Evolutionary conservation across 768 basidiomycete species (phyloP), one percentile per base, ranked within the genome.

Genomic region (Lactarius hengduanensis): DNA sequence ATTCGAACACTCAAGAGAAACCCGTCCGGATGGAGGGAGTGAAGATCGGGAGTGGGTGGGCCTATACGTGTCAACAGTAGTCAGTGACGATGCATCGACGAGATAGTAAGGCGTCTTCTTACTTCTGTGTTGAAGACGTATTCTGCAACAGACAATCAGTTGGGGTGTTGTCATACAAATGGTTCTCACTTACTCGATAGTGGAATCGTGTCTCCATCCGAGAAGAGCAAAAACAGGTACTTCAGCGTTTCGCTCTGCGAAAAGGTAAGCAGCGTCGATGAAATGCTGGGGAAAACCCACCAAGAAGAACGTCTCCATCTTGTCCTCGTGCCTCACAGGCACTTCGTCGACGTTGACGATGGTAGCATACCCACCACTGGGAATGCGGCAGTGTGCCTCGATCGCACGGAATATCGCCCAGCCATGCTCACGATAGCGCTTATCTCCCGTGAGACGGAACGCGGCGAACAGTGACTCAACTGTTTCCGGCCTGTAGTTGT

Each of bases 231-330:
- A 75, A 89, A 97, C 26, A 98, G 81, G 77, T 97, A 97, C 76
- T 98, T 95, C 66, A 95, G 77, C 7, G 92, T 95, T 76, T 94
- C 92, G 71, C 90, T 90, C 92, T 93, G 73, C 41, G 32, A 43
- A n/a, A 55, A 38, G 13, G 18, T 28, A 20, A 54, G 57, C n/a
- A 1, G 22, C 40, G 38, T 20, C 20, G 18, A 55, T 56, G 47
- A 57, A 3, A 66, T 59, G 8, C 22, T 4, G 6, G 26, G 15
- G 26, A 2, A 11, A 47, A 76, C 87, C 50, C 65, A 91, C 92
- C 82, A 97, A 81, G 77, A 95, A 84, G 79, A 96, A 97, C 15
- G 95, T 95, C 78, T 98, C 95, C 95, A 97, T 96, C 75, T 90
- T 89, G 76, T 98, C 94, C 69, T 93, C 89, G 64, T 84, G 79